A percentile compares a stretch with the other conserved stretches of the same genome.
phyloP scores from a whole-genome alignment of 257 asterid species.

The Lantana camara region DNA sequence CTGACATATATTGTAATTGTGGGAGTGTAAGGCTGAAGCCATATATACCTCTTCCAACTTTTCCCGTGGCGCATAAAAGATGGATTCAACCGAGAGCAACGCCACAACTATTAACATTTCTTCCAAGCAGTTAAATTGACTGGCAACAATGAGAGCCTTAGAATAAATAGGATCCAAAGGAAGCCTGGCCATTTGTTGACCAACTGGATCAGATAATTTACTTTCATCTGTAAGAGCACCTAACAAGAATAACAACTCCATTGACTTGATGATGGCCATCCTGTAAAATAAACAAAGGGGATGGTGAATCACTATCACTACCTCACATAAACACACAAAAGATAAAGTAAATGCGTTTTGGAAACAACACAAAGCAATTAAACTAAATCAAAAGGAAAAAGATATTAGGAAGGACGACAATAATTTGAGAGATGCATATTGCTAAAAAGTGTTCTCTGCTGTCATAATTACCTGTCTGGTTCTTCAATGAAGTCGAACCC shows the following conservation, averaged over 20 bases:
- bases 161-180: constrained; percentile 92
- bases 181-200: constrained; percentile 88
- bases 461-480: constrained; percentile 71
- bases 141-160: constrained; percentile 89
- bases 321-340: no score
- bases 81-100: constrained; percentile 92
- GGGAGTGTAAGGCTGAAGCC: constrained; percentile 9
- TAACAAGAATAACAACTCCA: constrained; percentile 79
- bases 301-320: constrained; percentile 7
- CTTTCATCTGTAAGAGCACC: constrained; percentile 87
- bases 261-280: constrained; percentile 78
- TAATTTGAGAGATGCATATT: constrained; percentile 12
- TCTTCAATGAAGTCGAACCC: constrained; percentile 92
- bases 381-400: no score
- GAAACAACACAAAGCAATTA: no score
- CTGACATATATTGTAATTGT: not conserved
- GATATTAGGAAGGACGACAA: not conserved
- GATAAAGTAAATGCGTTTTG: not conserved
- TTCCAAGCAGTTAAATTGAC: constrained; percentile 79
- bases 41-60: constrained; percentile 97
- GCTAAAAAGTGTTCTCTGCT: not conserved
- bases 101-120: constrained; percentile 85
- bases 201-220: constrained; percentile 82
- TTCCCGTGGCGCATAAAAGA: constrained; percentile 90
- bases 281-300: constrained; percentile 46